Evolutionary conservation across 2,329 filamentous ascomycete species (phyloP).

Genomic region (Sporothrix phasma): DNA sequence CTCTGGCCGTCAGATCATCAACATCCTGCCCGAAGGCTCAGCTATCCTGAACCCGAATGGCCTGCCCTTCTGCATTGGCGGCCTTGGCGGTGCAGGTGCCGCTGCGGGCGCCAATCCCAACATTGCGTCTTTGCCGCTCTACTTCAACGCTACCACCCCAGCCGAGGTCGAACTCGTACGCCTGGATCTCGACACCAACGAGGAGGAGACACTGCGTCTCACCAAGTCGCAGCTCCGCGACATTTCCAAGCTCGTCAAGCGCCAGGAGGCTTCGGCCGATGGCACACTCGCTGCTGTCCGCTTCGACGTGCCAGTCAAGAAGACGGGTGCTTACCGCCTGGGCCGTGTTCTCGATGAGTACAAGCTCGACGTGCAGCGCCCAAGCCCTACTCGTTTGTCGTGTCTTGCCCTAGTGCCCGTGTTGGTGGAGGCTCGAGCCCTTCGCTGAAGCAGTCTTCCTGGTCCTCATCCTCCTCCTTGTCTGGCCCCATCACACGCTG

Average conservation of each 20-base stretch:
- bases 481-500: constrained; percentile 49
- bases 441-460: constrained; percentile 33
- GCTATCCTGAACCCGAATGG: constrained; percentile 78
- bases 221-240: constrained; percentile 62
- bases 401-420: constrained; percentile 70
- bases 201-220: constrained; percentile 71
- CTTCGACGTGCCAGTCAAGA: constrained; percentile 67
- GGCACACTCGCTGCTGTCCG: constrained; percentile 48
- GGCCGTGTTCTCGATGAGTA: constrained; percentile 84
- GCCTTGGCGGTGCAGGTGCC: constrained; percentile 36
- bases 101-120: constrained; percentile 16
- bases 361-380: constrained; percentile 80
- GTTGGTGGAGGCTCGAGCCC: constrained; percentile 32
- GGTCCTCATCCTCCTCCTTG: constrained; percentile 30
- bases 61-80: constrained; percentile 71
- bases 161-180: constrained; percentile 82
- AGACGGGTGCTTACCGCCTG: constrained; percentile 78
- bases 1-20: constrained; percentile 91
- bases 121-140: constrained; percentile 54
- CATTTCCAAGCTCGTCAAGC: constrained; percentile 58
- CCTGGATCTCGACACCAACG: constrained; percentile 66
- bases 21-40: constrained; percentile 92
- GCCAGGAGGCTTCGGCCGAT: constrained; percentile 48
- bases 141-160: constrained; percentile 87
- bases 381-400: constrained; percentile 69